Base-by-base conservation (phyloP, 352 stramenopile species). In the Chrysophaeum taylorii region DNA sequence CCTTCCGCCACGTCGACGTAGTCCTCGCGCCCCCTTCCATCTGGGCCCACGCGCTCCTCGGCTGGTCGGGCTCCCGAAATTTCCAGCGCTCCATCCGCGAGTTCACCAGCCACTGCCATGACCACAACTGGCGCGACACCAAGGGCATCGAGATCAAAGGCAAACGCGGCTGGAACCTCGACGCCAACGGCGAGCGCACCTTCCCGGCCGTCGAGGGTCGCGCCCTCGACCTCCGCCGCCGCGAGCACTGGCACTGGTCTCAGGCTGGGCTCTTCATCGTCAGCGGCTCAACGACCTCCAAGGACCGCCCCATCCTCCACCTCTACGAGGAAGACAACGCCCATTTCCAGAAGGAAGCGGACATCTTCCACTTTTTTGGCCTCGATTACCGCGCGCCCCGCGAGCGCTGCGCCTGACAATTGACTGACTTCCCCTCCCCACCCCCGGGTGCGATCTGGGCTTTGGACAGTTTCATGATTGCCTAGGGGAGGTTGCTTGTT, bases 301-400 rank as follows among this genome's bases (percentile, higher is more conserved):
- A 37, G 14, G 33, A 18, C 57, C n/a, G n/a, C n/a, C n/a, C n/a
- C n/a, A 33, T 9, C 45, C 18, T 29, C 33, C 2, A 25, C 33
- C 33, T 43, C 57, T 66, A 66, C 57, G 57, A 45, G 18, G 57
- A 66, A n/a, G 5, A 9, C 57, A 66, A 66, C 57, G 31, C 12
- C 18, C 14, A 41, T 23, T 16, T 66, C 33, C 5, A 35, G 14
- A 66, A 31, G 57, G 57, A 66, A 35, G 27, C 7, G 31, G 57
- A 66, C 57, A 35, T 66, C 33, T 66, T 66, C 57, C 5, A 43
- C 33, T 66, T 66, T 36, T 66, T 66, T 36, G 33, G 45, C 57
- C 57, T 66, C 57, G 33, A 66, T 1, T 42, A 66, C 33, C 36
- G 31, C 12, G 33, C 31, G 33, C 57, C 57, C 18, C 33, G 33